Conservation (phyloP, 148 eudicot species). For the Polygonum maritimum region DNA sequence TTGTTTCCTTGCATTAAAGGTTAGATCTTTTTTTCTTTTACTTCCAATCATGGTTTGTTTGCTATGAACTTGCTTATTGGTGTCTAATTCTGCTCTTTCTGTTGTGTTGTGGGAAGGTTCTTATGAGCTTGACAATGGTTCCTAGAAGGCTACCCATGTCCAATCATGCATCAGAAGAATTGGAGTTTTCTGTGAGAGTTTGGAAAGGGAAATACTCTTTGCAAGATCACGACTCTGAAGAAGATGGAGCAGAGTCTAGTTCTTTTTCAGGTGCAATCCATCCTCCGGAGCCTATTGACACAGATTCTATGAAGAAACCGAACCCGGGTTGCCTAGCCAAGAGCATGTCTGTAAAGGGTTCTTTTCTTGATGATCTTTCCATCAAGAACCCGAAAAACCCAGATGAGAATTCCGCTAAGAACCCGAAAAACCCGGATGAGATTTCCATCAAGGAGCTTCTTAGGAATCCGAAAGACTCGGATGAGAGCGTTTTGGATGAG, state of each 20-base stretch:
- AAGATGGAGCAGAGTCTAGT: constrained; percentile 7
- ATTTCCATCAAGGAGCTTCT: not conserved
- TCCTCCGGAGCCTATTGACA: constrained; percentile 14
- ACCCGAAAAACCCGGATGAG: constrained; percentile 11
- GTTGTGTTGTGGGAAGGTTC: not conserved
- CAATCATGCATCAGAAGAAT: not conserved
- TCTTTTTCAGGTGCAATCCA: constrained; percentile 14
- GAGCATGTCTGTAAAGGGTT: constrained; percentile 11
- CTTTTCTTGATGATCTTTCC: constrained; percentile 14
- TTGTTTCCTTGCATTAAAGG: not conserved
- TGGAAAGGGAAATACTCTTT: constrained; percentile 14
- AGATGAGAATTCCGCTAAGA: constrained; percentile 7
- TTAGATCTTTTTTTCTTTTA: not conserved
- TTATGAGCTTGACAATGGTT: constrained; percentile 9
- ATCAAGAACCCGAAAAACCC: constrained; percentile 11
- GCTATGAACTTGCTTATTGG: not conserved
- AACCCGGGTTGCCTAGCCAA: constrained; percentile 7
- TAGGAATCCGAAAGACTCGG: not conserved
- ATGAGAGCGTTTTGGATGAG: not conserved
- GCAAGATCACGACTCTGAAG: constrained; percentile 13
- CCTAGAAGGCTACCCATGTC: not conserved
- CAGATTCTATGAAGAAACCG: not conserved
- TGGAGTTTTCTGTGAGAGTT: constrained; percentile 10
- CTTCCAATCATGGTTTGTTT: not conserved
- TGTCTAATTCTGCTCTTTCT: not conserved